These are phyloP conservation scores for Solidago caesia DNA, from an alignment of 129 eudicot genomes.

Conservation along the genomic window DNA sequence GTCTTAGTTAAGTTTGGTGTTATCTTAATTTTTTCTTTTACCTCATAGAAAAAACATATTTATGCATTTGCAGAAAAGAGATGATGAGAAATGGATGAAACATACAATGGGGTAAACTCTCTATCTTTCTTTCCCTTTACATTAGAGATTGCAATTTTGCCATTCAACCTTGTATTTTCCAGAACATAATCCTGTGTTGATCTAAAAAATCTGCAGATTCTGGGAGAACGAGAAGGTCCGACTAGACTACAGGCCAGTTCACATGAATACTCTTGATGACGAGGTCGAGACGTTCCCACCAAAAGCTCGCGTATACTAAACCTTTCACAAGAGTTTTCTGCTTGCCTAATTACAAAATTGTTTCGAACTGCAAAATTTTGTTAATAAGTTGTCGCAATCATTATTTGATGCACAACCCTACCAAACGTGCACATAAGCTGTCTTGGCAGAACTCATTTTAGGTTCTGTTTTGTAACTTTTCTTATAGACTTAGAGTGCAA, in stretches of 20 bases:
- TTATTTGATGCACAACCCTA: slow-evolving; percentile 37
- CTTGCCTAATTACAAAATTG: slow-evolving; percentile 18
- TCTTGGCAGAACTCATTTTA: slow-evolving; percentile 24
- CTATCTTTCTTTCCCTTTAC: slow-evolving; percentile 20
- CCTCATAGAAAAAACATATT: neutral
- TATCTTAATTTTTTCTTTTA: neutral
- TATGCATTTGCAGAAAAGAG: slow-evolving; percentile 71
- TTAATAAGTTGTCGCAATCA: slow-evolving; percentile 43
- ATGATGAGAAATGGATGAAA: slow-evolving; percentile 94
- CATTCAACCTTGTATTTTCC: neutral
- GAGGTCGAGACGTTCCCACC: slow-evolving; percentile 93
- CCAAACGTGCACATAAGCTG: slow-evolving; percentile 24
- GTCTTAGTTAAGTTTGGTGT: slow-evolving; percentile 1
- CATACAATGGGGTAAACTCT: slow-evolving; percentile 80
- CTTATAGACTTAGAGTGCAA: slow-evolving; percentile 19
- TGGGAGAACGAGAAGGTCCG: slow-evolving; percentile 94
- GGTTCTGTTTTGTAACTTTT: slow-evolving; percentile 29
- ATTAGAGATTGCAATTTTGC: neutral
- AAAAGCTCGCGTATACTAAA: slow-evolving; percentile 84
- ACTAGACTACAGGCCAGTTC: slow-evolving; percentile 88
- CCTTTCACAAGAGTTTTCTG: neutral
- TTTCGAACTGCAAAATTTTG: slow-evolving; percentile 33
- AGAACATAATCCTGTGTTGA: slow-evolving; percentile 16
- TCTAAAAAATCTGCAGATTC: slow-evolving; percentile 49
- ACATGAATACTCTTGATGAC: slow-evolving; percentile 95